Conservation (phyloP, 2,329 filamentous ascomycete species). For the Davidsoniella virescens region DNA sequence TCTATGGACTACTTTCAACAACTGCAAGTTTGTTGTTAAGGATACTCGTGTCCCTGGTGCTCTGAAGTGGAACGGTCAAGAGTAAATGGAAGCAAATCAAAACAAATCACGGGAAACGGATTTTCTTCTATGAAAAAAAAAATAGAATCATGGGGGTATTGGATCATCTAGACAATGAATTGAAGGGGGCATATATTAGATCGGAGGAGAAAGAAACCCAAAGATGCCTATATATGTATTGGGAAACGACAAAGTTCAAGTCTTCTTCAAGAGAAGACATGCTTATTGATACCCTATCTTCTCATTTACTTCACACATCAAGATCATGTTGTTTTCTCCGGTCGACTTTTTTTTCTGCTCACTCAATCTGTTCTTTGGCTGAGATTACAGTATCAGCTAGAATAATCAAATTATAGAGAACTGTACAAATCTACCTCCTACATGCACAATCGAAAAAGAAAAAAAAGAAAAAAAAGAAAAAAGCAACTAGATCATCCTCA, state of each 20-base stretch:
- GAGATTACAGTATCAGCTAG: too few relatives aligned
- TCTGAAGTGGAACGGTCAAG: constrained; percentile 13
- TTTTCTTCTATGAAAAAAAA: not conserved
- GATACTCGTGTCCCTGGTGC: constrained; percentile 12
- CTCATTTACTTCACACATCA: not conserved
- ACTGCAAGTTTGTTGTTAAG: constrained; percentile 30
- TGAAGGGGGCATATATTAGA: not conserved
- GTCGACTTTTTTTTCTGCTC: not conserved
- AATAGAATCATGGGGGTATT: not conserved
- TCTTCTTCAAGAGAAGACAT: too few relatives aligned
- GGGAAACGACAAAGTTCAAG: too few relatives aligned
- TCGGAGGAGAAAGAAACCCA: not conserved
- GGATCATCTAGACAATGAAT: not conserved
- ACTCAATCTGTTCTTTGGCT: not conserved
- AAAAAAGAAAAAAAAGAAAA: too few relatives aligned
- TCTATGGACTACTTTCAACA: constrained; percentile 30
- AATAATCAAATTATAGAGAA: not conserved
- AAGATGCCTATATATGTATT: not conserved
- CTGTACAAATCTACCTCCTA: not conserved
- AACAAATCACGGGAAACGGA: not conserved
- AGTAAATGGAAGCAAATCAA: not conserved
- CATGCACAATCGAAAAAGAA: too few relatives aligned
- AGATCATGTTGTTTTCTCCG: not conserved
- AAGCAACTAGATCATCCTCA: too few relatives aligned
- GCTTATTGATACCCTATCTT: too few relatives aligned